Evolutionary conservation across 2,329 filamentous ascomycete genomes (phyloP).

Genomic region (Botrytis cinerea): DNA sequence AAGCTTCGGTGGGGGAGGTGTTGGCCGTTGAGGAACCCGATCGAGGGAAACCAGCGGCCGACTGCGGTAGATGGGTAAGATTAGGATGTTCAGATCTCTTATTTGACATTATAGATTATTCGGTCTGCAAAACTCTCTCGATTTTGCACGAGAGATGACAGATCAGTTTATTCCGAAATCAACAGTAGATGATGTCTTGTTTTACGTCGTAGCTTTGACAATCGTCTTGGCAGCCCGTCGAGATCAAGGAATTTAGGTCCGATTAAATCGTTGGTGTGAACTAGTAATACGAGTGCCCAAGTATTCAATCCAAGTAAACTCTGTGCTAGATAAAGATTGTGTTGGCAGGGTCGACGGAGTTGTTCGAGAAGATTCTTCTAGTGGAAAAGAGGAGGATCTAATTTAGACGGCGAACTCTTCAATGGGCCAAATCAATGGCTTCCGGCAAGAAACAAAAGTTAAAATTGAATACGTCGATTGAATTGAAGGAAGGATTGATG

Average conservation of each 20-base stretch:
- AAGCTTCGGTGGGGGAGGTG: slow-evolving; percentile 77
- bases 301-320: not conserved
- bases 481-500: slow-evolving; percentile 34
- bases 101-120: slow-evolving; percentile 89
- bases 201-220: slow-evolving; percentile 17
- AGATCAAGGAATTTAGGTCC: not conserved
- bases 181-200: not conserved
- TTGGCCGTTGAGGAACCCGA: slow-evolving; percentile 79
- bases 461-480: slow-evolving; percentile 26
- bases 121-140: slow-evolving; percentile 37
- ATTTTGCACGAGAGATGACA: slow-evolving; percentile 38
- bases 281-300: slow-evolving; percentile 14
- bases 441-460: slow-evolving; percentile 8
- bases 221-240: not conserved
- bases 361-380: slow-evolving; percentile 14
- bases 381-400: slow-evolving; percentile 30
- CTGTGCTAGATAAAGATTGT: slow-evolving; percentile 28
- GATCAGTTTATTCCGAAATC: slow-evolving; percentile 27
- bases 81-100: slow-evolving; percentile 84
- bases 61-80: slow-evolving; percentile 71
- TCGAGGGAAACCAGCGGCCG: slow-evolving; percentile 34
- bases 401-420: slow-evolving; percentile 30
- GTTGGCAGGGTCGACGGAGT: slow-evolving; percentile 25
- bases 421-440: slow-evolving; percentile 35
- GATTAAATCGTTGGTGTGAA: slow-evolving; percentile 9